phyloP scores from a whole-genome alignment of 208 protist genomes.

The Leishmania major region DNA sequence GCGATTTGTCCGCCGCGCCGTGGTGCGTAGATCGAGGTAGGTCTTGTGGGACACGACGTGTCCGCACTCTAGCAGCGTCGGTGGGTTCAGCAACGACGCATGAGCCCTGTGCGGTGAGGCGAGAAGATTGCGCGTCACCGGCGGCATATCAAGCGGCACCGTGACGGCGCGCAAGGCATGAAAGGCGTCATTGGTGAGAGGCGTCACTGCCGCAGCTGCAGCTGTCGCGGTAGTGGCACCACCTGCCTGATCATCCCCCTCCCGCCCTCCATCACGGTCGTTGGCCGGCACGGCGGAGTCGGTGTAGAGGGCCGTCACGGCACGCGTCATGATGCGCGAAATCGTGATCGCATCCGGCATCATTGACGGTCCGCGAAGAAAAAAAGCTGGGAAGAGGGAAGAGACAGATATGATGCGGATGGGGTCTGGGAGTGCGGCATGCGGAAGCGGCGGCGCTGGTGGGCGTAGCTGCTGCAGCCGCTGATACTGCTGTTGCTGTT shows the following conservation, averaged over 20 bases:
- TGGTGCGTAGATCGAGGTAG: slow-evolving; percentile 37
- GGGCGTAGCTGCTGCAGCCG: background rate
- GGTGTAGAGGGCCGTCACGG: slow-evolving; percentile 13
- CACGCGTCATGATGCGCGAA: slow-evolving; percentile 17
- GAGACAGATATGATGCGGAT: background rate
- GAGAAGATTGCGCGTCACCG: slow-evolving; percentile 43
- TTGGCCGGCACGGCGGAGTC: slow-evolving; percentile 12
- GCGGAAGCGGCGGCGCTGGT: background rate
- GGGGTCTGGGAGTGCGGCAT: background rate
- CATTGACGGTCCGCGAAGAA: slow-evolving; percentile 13
- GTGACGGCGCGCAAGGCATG: slow-evolving; percentile 10
- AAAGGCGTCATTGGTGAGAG: slow-evolving; percentile 3
- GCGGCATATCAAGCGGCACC: slow-evolving; percentile 6
- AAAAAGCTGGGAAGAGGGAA: slow-evolving; percentile 10
- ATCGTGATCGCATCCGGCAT: slow-evolving; percentile 15
- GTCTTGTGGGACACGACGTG: slow-evolving; percentile 76
- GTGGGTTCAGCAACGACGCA: slow-evolving; percentile 48
- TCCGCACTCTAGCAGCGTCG: slow-evolving; percentile 72
- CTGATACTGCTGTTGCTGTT: background rate
- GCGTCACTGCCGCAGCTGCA: background rate
- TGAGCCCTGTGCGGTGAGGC: slow-evolving; percentile 9
- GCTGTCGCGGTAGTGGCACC: background rate
- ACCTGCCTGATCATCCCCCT: background rate
- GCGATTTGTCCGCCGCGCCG: slow-evolving; percentile 29
- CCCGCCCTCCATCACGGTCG: slow-evolving; percentile 3